Conservation (phyloP, 1,284 basidiomycete species). For the Cutaneotrichosporon mucoides region DNA sequence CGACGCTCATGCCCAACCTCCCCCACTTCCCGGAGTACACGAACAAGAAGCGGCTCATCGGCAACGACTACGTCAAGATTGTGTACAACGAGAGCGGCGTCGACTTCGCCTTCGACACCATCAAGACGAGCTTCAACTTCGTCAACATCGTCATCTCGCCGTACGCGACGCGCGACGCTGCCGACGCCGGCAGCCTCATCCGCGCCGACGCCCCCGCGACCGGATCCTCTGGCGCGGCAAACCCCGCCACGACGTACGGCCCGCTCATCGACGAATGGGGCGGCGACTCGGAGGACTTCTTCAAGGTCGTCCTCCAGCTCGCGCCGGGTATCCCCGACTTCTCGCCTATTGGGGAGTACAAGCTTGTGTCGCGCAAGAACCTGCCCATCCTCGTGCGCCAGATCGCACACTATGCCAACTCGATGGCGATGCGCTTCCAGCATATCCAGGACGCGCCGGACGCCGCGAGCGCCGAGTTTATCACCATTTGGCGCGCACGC, state of each 20-base stretch:
- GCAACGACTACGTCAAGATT: slow-evolving; percentile 91
- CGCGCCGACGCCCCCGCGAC: neutral
- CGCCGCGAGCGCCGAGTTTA: slow-evolving; percentile 68
- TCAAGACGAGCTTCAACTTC: slow-evolving; percentile 87
- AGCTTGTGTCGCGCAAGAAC: slow-evolving; percentile 79
- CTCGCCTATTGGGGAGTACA: slow-evolving; percentile 82
- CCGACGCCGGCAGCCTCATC: slow-evolving; percentile 12
- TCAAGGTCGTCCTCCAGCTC: slow-evolving; percentile 82
- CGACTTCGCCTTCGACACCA: slow-evolving; percentile 85
- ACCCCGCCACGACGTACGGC: neutral
- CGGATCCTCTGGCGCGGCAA: neutral
- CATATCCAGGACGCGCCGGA: slow-evolving; percentile 60
- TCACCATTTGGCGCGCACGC: slow-evolving; percentile 82
- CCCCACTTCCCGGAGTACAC: slow-evolving; percentile 63
- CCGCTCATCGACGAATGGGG: slow-evolving; percentile 24
- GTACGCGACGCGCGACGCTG: slow-evolving; percentile 70
- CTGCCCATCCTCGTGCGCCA: slow-evolving; percentile 80
- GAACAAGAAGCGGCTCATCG: slow-evolving; percentile 87
- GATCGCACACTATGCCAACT: slow-evolving; percentile 76
- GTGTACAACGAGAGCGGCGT: slow-evolving; percentile 94
- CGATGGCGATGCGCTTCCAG: slow-evolving; percentile 79
- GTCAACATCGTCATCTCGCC: slow-evolving; percentile 96
- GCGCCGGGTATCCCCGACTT: slow-evolving; percentile 86
- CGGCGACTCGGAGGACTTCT: slow-evolving; percentile 60
- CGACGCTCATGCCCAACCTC: slow-evolving; percentile 93